phyloP scores from a whole-genome alignment of 129 eudicot genomes.

The Flaveria robusta region DNA sequence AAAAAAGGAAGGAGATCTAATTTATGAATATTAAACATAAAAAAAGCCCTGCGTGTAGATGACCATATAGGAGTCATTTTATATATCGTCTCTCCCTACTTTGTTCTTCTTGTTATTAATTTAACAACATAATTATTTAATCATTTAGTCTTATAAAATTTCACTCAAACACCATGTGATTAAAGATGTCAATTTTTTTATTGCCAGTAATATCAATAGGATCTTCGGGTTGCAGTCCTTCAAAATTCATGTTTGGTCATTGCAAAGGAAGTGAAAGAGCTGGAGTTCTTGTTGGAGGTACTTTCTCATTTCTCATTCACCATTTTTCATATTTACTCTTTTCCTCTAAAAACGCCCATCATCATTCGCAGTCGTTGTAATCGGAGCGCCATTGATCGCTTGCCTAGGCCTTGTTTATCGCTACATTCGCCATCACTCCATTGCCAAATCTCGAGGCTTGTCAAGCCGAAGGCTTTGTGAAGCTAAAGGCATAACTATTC shows the following conservation, averaged over 20 bases:
- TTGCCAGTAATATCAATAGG: constrained; percentile 17
- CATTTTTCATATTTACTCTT: neutral
- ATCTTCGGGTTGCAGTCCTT: constrained; percentile 42
- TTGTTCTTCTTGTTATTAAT: no score
- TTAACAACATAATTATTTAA: no score
- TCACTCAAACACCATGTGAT: no score
- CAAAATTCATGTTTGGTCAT: constrained; percentile 51
- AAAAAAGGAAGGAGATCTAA: no score
- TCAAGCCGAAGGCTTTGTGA: constrained; percentile 36
- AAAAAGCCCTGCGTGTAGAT: no score
- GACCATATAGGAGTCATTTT: no score
- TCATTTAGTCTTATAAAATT: no score
- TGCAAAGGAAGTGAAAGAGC: constrained; percentile 58
- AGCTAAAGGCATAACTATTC: constrained; percentile 56
- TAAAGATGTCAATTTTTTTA: no score
- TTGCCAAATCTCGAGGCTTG: constrained; percentile 25
- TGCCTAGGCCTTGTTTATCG: constrained; percentile 45
- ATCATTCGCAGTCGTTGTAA: constrained; percentile 43
- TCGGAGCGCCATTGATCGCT: constrained; percentile 43
- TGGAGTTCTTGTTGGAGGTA: constrained; percentile 61
- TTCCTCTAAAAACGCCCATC: neutral
- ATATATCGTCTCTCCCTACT: no score
- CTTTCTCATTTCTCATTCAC: neutral
- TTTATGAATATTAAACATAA: no score
- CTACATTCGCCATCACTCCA: constrained; percentile 36